Evolutionary conservation across 768 basidiomycete genomes (phyloP), one percentile per base, ranked within the genome.

Genomic region (Amanita pseudoporphyria): DNA sequence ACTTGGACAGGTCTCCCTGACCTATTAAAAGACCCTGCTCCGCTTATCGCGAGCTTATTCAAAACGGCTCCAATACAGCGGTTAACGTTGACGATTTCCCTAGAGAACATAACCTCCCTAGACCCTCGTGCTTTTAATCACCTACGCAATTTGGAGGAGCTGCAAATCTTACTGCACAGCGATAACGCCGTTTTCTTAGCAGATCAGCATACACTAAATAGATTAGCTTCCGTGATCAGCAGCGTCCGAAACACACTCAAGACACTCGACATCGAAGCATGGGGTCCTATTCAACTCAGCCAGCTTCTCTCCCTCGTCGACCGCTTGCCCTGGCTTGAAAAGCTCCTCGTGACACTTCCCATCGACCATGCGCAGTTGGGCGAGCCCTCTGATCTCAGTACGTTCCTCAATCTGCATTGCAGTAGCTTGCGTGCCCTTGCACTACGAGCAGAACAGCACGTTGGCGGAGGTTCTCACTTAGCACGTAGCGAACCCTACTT

Each of bases 1-100:
- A 70, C 70, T 33, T 77, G 74, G 75, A 67, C 62, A 30, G 71
- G 72, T 14, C 64, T 72, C 16, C 68, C 68, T 28, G 43, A 57
- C 12, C 48, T 47, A 22, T 47, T 14, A n/a, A 32, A 44, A 32
- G 19, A 38, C 44, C 52, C 59, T n/a, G 52, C 49, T 28, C 55
- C 56, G 33, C 54, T 63, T 26, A 56, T 59, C 45, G 53, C 39
- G 19, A 24, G 49, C 31, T 18, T 52, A 16, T 33, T 54, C 40
- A 14, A 42, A 19, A 36, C 38, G 16, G 49, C 49, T 14, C 41
- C 35, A 9, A 43, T 51, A 31, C 41, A 35, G 16, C 37, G 47
- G 19, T 53, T 58, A 9, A 51, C 56, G n/a, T 42, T 58, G 5
- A 53, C 56, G 19, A 54, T 58, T 12, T 54, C 57, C 6, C 45